Evolutionary conservation across 495 filamentous ascomycete genomes (phyloP).

Genomic region (Neurospora discreta): DNA sequence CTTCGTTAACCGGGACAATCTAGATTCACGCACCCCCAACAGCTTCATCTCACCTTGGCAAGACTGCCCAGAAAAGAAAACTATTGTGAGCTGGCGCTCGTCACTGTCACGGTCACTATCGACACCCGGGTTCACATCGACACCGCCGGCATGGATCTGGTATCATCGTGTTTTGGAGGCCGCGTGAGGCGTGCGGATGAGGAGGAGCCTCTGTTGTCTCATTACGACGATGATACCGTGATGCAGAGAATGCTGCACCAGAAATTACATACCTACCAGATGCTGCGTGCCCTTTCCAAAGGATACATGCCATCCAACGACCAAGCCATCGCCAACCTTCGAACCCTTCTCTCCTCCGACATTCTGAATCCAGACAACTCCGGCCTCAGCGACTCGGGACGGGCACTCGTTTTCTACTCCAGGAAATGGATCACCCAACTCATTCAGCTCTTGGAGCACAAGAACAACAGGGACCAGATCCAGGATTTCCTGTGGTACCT

Average conservation of each 20-base stretch:
- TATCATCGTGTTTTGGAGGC: constrained; percentile 23
- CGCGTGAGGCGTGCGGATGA: constrained; percentile 10
- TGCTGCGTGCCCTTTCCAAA: constrained; percentile 69
- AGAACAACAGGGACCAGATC: constrained; percentile 75
- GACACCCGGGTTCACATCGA: not conserved
- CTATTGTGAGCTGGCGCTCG: not conserved
- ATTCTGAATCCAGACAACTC: constrained; percentile 66
- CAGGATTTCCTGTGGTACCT: constrained; percentile 89
- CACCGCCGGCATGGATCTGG: constrained; percentile 3
- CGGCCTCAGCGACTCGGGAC: constrained; percentile 66
- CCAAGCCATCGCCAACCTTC: constrained; percentile 69
- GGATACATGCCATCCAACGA: constrained; percentile 91
- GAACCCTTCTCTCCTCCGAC: constrained; percentile 66
- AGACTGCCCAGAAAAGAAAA: not conserved
- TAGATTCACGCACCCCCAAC: not conserved
- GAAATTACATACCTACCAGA: constrained; percentile 88
- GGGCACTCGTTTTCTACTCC: constrained; percentile 57
- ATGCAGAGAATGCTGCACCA: constrained; percentile 67
- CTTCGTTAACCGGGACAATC: not conserved
- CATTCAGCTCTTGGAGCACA: constrained; percentile 65
- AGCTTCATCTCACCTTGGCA: not conserved
- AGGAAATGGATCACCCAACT: constrained; percentile 63
- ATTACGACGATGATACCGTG: constrained; percentile 72
- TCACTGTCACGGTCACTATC: not conserved
- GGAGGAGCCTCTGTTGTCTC: constrained; percentile 64